Evolutionary conservation across 768 basidiomycete species (phyloP).

Genomic region (Cystobasidium tubakii): DNA sequence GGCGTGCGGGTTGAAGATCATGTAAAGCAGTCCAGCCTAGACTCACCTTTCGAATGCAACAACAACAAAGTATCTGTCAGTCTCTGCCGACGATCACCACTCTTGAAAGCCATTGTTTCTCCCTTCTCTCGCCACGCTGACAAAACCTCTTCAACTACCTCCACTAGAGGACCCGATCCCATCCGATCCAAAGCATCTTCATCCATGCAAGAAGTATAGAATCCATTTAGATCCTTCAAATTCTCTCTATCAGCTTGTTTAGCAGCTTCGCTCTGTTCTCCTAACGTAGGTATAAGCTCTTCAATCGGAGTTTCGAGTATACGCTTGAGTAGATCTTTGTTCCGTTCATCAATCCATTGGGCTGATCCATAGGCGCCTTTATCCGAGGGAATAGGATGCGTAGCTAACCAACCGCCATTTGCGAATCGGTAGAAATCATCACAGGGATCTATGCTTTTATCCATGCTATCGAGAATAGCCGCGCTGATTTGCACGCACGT

Average conservation of each 20-base stretch:
- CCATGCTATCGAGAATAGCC: constrained; percentile 70
- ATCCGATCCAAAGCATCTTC: constrained; percentile 68
- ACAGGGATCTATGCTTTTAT: constrained; percentile 80
- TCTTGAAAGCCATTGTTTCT: neutral
- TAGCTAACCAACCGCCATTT: constrained; percentile 79
- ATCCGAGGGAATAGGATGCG: constrained; percentile 79
- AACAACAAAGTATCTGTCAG: constrained; percentile 50
- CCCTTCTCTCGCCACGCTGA: constrained; percentile 54
- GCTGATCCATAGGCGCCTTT: constrained; percentile 54
- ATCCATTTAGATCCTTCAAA: constrained; percentile 51
- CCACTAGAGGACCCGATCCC: constrained; percentile 65
- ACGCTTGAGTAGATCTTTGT: constrained; percentile 53
- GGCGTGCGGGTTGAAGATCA: too few relatives aligned
- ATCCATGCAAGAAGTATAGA: constrained; percentile 77
- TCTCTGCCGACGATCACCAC: constrained; percentile 32
- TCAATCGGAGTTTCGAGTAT: constrained; percentile 49
- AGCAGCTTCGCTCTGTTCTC: constrained; percentile 42
- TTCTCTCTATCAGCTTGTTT: constrained; percentile 57
- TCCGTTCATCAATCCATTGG: constrained; percentile 38
- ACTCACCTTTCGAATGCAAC: constrained; percentile 49
- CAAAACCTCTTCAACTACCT: constrained; percentile 61
- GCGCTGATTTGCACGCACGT: constrained; percentile 79
- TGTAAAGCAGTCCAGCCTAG: too few relatives aligned
- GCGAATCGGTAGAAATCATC: constrained; percentile 91
- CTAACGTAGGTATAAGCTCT: neutral